phyloP scores from a whole-genome alignment of 2,329 filamentous ascomycete species.

The Trichoderma cornu-damae region DNA sequence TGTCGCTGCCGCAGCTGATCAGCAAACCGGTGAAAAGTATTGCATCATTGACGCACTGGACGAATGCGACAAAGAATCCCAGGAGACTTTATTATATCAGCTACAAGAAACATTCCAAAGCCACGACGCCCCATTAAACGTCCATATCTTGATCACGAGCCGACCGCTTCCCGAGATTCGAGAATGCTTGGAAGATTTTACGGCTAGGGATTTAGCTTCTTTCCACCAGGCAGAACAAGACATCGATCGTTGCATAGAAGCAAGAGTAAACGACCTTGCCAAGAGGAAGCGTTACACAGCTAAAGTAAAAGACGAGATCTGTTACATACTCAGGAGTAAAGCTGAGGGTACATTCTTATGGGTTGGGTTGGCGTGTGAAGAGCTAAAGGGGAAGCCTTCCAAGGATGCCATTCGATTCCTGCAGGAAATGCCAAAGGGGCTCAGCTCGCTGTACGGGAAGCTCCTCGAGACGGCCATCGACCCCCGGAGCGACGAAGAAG shows the following conservation, averaged over 20 bases:
- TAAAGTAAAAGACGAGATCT: slow-evolving; percentile 20
- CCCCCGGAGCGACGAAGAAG: background rate
- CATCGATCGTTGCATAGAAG: slow-evolving; percentile 22
- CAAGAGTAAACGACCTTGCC: slow-evolving; percentile 20
- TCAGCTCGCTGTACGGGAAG: slow-evolving; percentile 20
- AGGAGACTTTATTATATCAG: slow-evolving; percentile 18
- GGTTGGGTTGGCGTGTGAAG: slow-evolving; percentile 24
- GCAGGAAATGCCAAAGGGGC: slow-evolving; percentile 23
- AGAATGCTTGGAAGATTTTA: background rate
- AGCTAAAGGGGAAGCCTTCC: slow-evolving; percentile 21
- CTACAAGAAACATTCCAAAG: slow-evolving; percentile 18
- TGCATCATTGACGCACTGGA: background rate
- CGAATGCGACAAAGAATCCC: background rate
- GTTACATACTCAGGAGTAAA: slow-evolving; percentile 22
- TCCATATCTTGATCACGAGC: slow-evolving; percentile 23
- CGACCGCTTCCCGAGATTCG: slow-evolving; percentile 21
- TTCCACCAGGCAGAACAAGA: slow-evolving; percentile 22
- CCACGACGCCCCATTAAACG: background rate
- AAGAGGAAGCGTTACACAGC: slow-evolving; percentile 21
- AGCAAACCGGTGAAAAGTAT: background rate
- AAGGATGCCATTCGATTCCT: slow-evolving; percentile 23
- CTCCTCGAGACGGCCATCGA: slow-evolving; percentile 18
- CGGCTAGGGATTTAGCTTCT: slow-evolving; percentile 23
- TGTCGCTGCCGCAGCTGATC: background rate
- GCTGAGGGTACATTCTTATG: slow-evolving; percentile 26